Conservation (phyloP, 108 stramenopile genomes). For the Hondaea fermentalgiana region DNA sequence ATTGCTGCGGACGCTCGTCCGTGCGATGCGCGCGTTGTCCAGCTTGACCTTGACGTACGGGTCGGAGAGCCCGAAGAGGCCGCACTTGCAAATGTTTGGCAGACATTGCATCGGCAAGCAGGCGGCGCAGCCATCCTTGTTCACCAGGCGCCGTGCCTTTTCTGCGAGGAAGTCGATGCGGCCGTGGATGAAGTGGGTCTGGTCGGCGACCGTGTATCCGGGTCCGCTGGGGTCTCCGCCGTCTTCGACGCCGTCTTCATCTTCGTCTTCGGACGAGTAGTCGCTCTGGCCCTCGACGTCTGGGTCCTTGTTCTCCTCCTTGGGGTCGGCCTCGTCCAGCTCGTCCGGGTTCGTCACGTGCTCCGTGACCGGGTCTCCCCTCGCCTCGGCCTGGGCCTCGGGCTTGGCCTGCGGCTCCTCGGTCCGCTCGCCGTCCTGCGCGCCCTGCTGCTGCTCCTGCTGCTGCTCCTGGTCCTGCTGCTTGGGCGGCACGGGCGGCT, state of each 20-base stretch:
- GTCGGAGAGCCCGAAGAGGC: neutral
- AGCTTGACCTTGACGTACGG: neutral
- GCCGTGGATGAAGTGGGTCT: neutral
- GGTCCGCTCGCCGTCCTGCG: no score
- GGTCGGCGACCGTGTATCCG: neutral
- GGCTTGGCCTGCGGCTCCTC: neutral
- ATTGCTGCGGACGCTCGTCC: neutral
- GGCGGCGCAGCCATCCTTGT: neutral
- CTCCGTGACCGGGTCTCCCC: neutral
- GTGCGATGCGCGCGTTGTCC: neutral
- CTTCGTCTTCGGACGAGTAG: neutral
- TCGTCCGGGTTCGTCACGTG: neutral
- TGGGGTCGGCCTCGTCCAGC: neutral
- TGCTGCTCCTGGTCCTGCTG: no score
- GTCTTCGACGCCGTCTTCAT: neutral
- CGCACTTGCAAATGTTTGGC: neutral
- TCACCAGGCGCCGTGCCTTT: neutral
- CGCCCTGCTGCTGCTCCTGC: no score
- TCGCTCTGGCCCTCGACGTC: neutral
- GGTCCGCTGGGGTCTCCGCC: neutral
- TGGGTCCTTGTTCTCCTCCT: neutral
- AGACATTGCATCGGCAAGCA: neutral
- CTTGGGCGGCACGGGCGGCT: no score
- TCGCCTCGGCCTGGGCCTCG: neutral
- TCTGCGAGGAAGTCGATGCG: neutral